A percentile compares a stretch with the other conserved stretches of the same genome.
Evolutionary conservation across 768 basidiomycete species (phyloP).

Genomic region (Rhizopogon salebrosus): DNA sequence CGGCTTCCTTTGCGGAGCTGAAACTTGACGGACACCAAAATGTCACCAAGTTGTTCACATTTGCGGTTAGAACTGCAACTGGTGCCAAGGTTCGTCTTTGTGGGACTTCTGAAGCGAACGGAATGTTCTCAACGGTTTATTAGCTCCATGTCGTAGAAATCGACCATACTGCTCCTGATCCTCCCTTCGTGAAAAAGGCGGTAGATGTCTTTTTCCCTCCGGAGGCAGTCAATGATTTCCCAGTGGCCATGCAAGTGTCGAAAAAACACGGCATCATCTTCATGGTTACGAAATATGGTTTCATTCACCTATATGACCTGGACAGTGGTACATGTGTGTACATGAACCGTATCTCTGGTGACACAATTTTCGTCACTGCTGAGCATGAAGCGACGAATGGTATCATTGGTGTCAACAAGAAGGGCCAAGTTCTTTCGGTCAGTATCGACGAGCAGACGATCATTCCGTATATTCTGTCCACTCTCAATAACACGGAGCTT

Average conservation of each 20-base stretch:
- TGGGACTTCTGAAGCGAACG: not conserved
- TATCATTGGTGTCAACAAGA: conserved; percentile 99
- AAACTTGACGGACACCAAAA: conserved; percentile 86
- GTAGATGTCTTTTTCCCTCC: conserved; percentile 99
- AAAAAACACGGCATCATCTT: conserved; percentile 95
- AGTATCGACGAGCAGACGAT: conserved; percentile 95
- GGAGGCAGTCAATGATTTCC: conserved; percentile 97
- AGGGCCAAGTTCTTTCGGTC: conserved; percentile 96
- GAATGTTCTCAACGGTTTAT: conserved; percentile 6
- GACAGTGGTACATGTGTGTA: conserved; percentile 97
- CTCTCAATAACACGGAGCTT: conserved; percentile 94
- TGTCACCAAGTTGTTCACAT: conserved; percentile 88
- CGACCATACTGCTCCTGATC: conserved; percentile 89
- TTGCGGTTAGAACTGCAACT: conserved; percentile 92
- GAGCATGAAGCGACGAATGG: conserved; percentile 92
- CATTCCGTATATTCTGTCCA: conserved; percentile 89
- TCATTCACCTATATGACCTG: conserved; percentile 98
- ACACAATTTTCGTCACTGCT: conserved; percentile 98
- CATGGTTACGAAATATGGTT: conserved; percentile 97
- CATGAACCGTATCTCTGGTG: conserved; percentile 99
- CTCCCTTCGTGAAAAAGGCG: conserved; percentile 93
- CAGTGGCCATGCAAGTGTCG: conserved; percentile 99
- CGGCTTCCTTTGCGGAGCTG: conserved; percentile 90
- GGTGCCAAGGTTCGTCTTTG: conserved; percentile 81
- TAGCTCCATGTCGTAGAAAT: conserved; percentile 98